Conservation (phyloP, 306 rosid species). For the Vachellia collinsii region DNA sequence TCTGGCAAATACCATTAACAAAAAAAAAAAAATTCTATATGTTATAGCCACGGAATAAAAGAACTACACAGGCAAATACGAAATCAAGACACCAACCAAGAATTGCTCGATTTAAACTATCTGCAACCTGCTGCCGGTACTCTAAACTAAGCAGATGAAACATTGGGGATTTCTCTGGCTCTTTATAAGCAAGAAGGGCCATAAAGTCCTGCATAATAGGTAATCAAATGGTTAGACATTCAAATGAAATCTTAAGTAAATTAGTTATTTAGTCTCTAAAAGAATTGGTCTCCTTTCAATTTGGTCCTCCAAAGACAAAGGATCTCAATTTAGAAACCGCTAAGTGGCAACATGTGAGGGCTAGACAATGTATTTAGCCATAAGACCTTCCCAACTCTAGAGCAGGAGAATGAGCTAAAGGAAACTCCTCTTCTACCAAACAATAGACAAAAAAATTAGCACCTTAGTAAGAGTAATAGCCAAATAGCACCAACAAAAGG, state of each 20-base stretch:
- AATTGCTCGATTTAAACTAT: conserved; percentile 73
- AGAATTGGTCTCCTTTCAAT: neutral
- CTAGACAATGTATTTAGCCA: neutral
- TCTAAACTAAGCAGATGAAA: conserved; percentile 83
- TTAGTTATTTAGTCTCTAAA: neutral
- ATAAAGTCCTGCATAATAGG: conserved; percentile 64
- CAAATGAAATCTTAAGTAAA: neutral
- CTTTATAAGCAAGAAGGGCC: conserved; percentile 90
- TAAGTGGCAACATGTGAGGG: neutral
- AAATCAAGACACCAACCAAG: conserved; percentile 67
- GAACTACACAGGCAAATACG: neutral
- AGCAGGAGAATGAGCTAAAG: neutral
- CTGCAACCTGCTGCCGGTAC: conserved; percentile 77
- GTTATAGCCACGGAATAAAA: conserved; percentile 17
- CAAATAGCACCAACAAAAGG: neutral
- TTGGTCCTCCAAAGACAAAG: neutral
- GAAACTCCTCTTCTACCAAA: neutral
- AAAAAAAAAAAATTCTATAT: neutral
- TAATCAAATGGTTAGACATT: conserved; percentile 6
- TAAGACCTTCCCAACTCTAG: neutral
- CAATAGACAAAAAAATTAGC: neutral
- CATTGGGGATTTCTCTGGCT: conserved; percentile 91
- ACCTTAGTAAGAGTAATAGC: neutral
- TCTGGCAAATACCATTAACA: conserved; percentile 58
- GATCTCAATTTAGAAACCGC: neutral